Percentiles rank a stretch among this genome's conserved stretches.
These are phyloP conservation scores for Strobilomyces confusus DNA, from an alignment of 768 basidiomycete species.

Conservation along the genomic window DNA sequence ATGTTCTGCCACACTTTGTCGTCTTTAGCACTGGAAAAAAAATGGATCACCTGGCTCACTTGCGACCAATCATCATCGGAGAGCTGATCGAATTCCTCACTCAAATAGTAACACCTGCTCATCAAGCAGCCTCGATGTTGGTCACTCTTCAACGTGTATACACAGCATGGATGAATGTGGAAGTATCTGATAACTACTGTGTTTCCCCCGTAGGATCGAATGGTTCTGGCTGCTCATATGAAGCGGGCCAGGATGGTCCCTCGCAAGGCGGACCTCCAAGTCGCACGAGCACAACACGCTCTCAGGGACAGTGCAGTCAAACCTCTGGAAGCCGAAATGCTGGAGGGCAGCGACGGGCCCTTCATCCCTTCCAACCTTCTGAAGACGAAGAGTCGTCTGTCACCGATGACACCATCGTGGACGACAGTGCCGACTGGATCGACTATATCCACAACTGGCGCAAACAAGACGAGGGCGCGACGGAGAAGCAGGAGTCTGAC, in stretches of 20 bases:
- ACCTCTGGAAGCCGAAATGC: neutral
- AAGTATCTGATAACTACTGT: neutral
- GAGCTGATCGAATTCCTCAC: too few relatives aligned
- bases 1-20: neutral
- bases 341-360: too few relatives aligned
- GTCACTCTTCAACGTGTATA: neutral
- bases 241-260: too few relatives aligned
- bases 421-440: constrained; percentile 1
- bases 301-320: neutral
- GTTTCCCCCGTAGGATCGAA: neutral
- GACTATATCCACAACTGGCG: neutral
- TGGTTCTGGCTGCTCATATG: too few relatives aligned
- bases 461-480: neutral
- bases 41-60: too few relatives aligned
- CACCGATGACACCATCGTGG: neutral
- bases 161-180: neutral
- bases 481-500: neutral
- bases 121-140: too few relatives aligned
- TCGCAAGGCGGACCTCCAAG: too few relatives aligned
- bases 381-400: neutral
- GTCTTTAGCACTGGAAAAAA: neutral
- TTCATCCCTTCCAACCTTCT: neutral
- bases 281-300: neutral
- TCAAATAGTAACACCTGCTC: too few relatives aligned
- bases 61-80: too few relatives aligned